phyloP scores from a whole-genome alignment of 495 filamentous ascomycete species.

The Penicillium silybi region DNA sequence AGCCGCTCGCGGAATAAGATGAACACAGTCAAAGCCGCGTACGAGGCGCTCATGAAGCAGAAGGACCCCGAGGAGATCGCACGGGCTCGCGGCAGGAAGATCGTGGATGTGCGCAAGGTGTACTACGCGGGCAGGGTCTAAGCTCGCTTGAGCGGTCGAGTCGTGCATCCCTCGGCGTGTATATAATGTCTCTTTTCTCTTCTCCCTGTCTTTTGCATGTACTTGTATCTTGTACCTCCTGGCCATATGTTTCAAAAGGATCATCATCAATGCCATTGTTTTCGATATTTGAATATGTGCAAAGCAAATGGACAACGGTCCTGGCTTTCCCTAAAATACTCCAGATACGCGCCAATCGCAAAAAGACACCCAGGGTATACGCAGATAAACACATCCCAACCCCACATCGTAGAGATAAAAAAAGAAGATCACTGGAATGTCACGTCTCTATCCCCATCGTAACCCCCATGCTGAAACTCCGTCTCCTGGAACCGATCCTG shows the following conservation, averaged over 20 bases:
- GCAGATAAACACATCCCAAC: not conserved
- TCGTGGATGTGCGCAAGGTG: conserved; percentile 93
- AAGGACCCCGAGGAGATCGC: conserved; percentile 84
- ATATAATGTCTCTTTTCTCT: conserved; percentile 37
- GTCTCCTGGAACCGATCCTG: conserved; percentile 25
- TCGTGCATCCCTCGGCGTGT: conserved; percentile 29
- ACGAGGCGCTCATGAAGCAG: conserved; percentile 77
- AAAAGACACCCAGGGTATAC: not conserved
- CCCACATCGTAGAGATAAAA: conserved; percentile 6
- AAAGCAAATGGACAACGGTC: not conserved
- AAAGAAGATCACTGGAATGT: conserved; percentile 31
- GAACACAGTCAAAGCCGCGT: conserved; percentile 92
- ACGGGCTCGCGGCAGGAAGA: conserved; percentile 79
- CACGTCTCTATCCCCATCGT: conserved; percentile 27
- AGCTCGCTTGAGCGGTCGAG: conserved; percentile 21
- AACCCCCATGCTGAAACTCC: conserved; percentile 32
- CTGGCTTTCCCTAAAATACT: not conserved
- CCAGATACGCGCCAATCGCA: not conserved
- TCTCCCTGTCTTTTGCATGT: conserved; percentile 32
- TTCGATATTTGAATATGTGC: not conserved
- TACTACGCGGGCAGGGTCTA: conserved; percentile 83
- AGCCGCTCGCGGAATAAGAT: conserved; percentile 82
- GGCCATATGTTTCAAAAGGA: conserved; percentile 11
- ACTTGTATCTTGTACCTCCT: conserved; percentile 24
- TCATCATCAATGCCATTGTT: conserved; percentile 11